Evolutionary conservation across 192 early-diverging fungal genomes (phyloP).

Genomic region (Coemansia asiatica): DNA sequence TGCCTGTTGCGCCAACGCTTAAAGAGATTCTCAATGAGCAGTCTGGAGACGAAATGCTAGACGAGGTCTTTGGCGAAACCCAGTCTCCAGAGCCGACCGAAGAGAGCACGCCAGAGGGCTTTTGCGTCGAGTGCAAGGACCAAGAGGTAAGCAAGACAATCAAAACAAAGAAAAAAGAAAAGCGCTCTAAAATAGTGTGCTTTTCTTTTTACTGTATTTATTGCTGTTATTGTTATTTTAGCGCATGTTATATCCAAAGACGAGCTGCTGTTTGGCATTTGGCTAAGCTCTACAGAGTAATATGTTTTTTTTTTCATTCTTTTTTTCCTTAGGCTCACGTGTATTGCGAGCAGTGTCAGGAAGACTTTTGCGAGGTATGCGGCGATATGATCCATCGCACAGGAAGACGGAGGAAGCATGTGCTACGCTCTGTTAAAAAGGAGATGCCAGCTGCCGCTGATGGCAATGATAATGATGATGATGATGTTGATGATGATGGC

Average conservation of each 20-base stretch:
- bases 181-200: neutral
- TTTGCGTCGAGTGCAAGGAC: slow-evolving; percentile 89
- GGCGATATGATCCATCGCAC: slow-evolving; percentile 83
- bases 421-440: slow-evolving; percentile 35
- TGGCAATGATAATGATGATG: neutral
- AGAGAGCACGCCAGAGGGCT: slow-evolving; percentile 63
- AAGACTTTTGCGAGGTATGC: slow-evolving; percentile 91
- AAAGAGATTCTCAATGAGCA: slow-evolving; percentile 43
- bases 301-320: neutral
- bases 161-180: neutral
- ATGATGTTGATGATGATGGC: neutral
- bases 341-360: slow-evolving; percentile 80
- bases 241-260: neutral
- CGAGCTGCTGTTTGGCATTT: no score
- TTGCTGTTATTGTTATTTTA: no score
- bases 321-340: slow-evolving; percentile 31
- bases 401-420: slow-evolving; percentile 66
- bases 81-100: slow-evolving; percentile 2
- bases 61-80: slow-evolving; percentile 13
- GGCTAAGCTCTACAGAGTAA: neutral
- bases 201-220: neutral
- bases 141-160: slow-evolving; percentile 54
- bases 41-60: slow-evolving; percentile 24
- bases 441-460: slow-evolving; percentile 2
- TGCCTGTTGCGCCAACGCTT: slow-evolving; percentile 45